Percentiles rank a stretch among this genome's conserved stretches.
These are phyloP conservation scores for Volvox reticuliferus DNA, from an alignment of 139 green algal genomes.

Conservation along the genomic window DNA sequence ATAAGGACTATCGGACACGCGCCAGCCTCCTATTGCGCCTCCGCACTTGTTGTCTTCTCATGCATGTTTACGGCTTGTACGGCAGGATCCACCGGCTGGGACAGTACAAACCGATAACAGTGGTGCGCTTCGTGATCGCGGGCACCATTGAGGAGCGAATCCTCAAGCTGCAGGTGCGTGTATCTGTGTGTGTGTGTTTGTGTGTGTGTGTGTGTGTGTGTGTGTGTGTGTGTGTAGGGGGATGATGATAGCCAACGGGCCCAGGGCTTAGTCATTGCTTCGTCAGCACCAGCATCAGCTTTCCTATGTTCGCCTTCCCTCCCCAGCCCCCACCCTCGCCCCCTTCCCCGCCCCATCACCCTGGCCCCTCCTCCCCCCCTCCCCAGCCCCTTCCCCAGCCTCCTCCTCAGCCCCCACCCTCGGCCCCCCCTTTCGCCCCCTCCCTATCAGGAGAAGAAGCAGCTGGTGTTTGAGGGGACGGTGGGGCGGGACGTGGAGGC, in stretches of 20 bases:
- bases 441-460: slow-evolving; percentile 84
- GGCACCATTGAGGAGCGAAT: slow-evolving; percentile 96
- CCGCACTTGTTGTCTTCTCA: too few relatives aligned
- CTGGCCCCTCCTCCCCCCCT: neutral
- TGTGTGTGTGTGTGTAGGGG: too few relatives aligned
- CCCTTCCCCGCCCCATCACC: neutral
- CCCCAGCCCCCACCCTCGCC: too few relatives aligned
- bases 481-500: slow-evolving; percentile 86
- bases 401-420: too few relatives aligned
- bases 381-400: neutral
- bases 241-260: too few relatives aligned
- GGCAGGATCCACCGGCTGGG: slow-evolving; percentile 69
- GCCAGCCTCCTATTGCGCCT: too few relatives aligned
- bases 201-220: too few relatives aligned
- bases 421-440: neutral
- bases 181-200: slow-evolving; percentile 9
- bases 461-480: slow-evolving; percentile 91
- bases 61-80: neutral
- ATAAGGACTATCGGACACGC: too few relatives aligned
- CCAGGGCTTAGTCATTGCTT: too few relatives aligned
- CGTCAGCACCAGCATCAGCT: too few relatives aligned
- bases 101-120: slow-evolving; percentile 90
- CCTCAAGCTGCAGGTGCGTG: slow-evolving; percentile 83
- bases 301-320: too few relatives aligned
- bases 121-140: slow-evolving; percentile 88